Percentiles rank a stretch among this genome's conserved stretches.
phyloP scores from a whole-genome alignment of 2,329 filamentous ascomycete genomes.

The Nigrospora sphaerica region DNA sequence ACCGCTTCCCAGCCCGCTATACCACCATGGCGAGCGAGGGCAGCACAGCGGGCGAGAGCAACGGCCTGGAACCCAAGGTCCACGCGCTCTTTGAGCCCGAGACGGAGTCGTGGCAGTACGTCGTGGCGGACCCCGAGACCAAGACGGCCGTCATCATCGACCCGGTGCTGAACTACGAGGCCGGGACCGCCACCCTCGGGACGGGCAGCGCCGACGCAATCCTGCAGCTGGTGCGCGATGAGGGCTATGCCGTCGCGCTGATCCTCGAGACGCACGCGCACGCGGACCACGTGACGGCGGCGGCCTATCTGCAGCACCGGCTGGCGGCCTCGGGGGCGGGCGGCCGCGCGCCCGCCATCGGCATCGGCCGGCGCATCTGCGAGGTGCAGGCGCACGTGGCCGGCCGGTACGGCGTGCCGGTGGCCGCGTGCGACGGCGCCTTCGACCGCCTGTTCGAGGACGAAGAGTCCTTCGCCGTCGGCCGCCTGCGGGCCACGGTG shows the following conservation, averaged over 20 bases:
- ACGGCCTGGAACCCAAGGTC: slow-evolving; percentile 22
- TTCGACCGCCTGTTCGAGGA: slow-evolving; percentile 50
- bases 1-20: too few species aligned
- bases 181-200: slow-evolving; percentile 11
- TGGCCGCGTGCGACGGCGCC: slow-evolving; percentile 31
- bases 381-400: slow-evolving; percentile 45
- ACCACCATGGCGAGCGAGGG: slow-evolving; percentile 1
- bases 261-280: slow-evolving; percentile 59
- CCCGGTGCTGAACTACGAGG: slow-evolving; percentile 52
- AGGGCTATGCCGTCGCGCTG: slow-evolving; percentile 24
- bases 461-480: slow-evolving; percentile 44
- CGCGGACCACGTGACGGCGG: slow-evolving; percentile 53
- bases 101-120: slow-evolving; percentile 52
- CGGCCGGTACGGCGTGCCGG: slow-evolving; percentile 36
- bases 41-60: too few species aligned
- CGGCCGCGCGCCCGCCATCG: slow-evolving; percentile 31
- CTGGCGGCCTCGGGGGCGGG: slow-evolving; percentile 24
- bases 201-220: background rate
- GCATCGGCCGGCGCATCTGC: slow-evolving; percentile 48
- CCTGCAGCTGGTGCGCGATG: background rate
- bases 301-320: slow-evolving; percentile 45
- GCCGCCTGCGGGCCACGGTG: slow-evolving; percentile 33
- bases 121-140: slow-evolving; percentile 47
- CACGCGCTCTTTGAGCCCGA: slow-evolving; percentile 29
- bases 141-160: slow-evolving; percentile 50